Evolutionary conservation across 176 grass and related monocot genomes (phyloP).

Genomic region (Ampelocalamus luodianensis): DNA sequence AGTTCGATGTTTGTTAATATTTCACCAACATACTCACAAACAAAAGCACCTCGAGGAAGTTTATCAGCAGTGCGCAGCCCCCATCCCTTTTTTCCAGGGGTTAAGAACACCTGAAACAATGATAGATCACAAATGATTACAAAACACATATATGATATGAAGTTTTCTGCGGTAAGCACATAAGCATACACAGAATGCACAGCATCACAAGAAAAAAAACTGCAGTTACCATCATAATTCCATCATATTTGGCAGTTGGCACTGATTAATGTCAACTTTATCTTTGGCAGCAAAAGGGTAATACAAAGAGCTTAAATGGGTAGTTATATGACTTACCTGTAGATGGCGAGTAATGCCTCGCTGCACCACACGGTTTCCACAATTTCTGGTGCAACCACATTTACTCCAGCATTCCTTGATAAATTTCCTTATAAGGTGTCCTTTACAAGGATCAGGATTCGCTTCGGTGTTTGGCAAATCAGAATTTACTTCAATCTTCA

Average conservation of each 20-base stretch:
- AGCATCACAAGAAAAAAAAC: neutral
- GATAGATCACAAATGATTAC: slow-evolving; percentile 21
- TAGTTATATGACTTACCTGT: slow-evolving; percentile 56
- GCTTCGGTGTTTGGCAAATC: slow-evolving; percentile 37
- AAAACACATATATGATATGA: neutral
- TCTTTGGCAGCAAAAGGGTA: slow-evolving; percentile 26
- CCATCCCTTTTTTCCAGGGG: slow-evolving; percentile 76
- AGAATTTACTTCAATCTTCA: slow-evolving; percentile 34
- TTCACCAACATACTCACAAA: slow-evolving; percentile 95
- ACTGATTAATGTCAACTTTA: slow-evolving; percentile 14
- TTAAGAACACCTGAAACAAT: slow-evolving; percentile 80
- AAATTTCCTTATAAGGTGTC: slow-evolving; percentile 73
- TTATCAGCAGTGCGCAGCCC: slow-evolving; percentile 62
- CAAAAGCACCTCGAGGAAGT: slow-evolving; percentile 76
- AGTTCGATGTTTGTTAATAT: slow-evolving; percentile 92
- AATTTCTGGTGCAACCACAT: slow-evolving; percentile 72
- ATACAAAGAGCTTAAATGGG: neutral
- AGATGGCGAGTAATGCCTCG: slow-evolving; percentile 70
- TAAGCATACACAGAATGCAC: neutral
- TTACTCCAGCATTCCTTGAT: slow-evolving; percentile 98
- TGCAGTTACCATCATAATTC: slow-evolving; percentile 9
- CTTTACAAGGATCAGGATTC: slow-evolving; percentile 73
- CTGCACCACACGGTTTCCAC: slow-evolving; percentile 91
- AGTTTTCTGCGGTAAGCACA: slow-evolving; percentile 3
- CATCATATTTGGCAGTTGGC: slow-evolving; percentile 1